Conservation (phyloP, 164 flowering plant genomes). For the Nelumbo lutea region DNA sequence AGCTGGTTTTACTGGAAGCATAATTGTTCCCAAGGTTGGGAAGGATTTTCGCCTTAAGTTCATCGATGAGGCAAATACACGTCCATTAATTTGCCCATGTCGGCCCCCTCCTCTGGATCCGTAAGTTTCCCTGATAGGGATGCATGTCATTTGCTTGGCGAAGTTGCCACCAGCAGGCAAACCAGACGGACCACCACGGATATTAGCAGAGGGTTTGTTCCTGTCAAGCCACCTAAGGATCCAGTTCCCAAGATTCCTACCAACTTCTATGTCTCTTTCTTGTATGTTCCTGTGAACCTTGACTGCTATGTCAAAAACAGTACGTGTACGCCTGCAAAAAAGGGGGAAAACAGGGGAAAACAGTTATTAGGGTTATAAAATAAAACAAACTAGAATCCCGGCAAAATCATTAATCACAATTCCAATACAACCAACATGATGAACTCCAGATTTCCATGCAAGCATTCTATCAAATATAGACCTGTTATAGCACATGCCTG, state of each 20-base stretch:
- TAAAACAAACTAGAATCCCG: neutral
- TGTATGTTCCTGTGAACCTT: conserved; percentile 66
- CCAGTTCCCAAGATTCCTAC: conserved; percentile 79
- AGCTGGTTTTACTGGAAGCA: conserved; percentile 34
- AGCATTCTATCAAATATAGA: too few relatives aligned
- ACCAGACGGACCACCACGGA: conserved; percentile 34
- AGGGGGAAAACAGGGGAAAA: neutral
- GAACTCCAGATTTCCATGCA: too few relatives aligned
- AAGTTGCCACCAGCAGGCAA: conserved; percentile 12
- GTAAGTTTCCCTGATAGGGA: conserved; percentile 21
- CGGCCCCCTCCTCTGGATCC: conserved; percentile 11
- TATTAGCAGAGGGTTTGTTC: conserved; percentile 79
- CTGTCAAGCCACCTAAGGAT: conserved; percentile 76
- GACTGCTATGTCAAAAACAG: conserved; percentile 66
- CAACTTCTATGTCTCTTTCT: conserved; percentile 77
- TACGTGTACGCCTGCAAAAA: conserved; percentile 56
- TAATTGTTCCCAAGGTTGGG: conserved; percentile 50
- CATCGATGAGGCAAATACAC: conserved; percentile 32
- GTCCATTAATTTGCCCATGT: conserved; percentile 36
- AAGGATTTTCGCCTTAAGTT: conserved; percentile 33
- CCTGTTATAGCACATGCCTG: too few relatives aligned
- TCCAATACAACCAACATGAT: neutral
- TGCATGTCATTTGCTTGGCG: conserved; percentile 26
- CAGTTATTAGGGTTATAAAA: neutral
- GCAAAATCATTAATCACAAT: neutral